These are phyloP conservation scores for Leccinum variicolor DNA, from an alignment of 768 basidiomycete species.

Conservation along the genomic window DNA sequence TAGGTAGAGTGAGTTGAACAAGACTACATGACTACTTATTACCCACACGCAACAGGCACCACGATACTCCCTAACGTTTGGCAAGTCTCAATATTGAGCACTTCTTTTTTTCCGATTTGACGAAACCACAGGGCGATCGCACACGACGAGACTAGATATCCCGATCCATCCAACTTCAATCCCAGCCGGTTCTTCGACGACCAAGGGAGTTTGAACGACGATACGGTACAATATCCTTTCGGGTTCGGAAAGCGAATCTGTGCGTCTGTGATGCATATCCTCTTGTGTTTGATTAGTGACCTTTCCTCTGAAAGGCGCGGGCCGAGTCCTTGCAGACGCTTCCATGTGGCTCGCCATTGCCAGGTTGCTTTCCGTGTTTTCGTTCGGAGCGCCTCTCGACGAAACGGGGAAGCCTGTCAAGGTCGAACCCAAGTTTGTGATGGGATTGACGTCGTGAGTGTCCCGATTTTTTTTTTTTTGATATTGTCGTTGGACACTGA, in stretches of 20 bases:
- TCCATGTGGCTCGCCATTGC: constrained; percentile 2
- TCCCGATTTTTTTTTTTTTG: background rate
- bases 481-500: background rate
- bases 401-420: background rate
- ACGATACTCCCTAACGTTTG: constrained; percentile 8
- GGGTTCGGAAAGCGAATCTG: constrained; percentile 4
- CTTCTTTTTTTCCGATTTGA: background rate
- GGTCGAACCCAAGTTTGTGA: background rate
- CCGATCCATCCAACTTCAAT: background rate
- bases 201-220: constrained; percentile 5
- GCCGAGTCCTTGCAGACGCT: background rate
- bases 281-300: background rate
- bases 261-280: background rate
- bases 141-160: constrained; percentile 7
- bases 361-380: constrained; percentile 4
- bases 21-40: background rate
- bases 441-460: constrained; percentile 5
- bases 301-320: constrained; percentile 1
- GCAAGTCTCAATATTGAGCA: background rate
- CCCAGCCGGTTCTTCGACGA: constrained; percentile 8
- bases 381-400: constrained; percentile 6
- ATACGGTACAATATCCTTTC: constrained; percentile 3
- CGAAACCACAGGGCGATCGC: background rate
- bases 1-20: background rate
- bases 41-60: background rate